Evolutionary conservation across 306 rosid species (phyloP).

Genomic region (Geum urbanum): DNA sequence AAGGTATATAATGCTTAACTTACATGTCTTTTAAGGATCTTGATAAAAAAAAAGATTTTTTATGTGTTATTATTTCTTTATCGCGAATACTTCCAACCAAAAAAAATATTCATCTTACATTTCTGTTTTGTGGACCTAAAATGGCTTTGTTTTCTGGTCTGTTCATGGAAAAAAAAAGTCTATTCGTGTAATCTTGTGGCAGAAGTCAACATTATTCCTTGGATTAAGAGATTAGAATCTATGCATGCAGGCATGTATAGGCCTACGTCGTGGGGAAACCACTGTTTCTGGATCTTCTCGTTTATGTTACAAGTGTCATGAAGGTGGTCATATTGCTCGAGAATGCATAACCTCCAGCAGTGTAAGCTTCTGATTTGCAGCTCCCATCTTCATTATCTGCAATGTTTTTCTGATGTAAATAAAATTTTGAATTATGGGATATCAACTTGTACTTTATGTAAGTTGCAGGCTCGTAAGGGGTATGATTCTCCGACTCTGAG

Average conservation of each 20-base stretch:
- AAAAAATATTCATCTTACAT: not conserved
- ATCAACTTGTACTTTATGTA: slow-evolving; percentile 7
- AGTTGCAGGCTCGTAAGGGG: slow-evolving; percentile 49
- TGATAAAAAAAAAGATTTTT: not conserved
- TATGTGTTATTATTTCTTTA: not conserved
- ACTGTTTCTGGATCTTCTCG: slow-evolving; percentile 41
- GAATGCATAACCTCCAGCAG: slow-evolving; percentile 53
- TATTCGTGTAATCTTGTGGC: not conserved
- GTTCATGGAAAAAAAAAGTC: not conserved
- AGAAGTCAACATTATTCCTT: not conserved
- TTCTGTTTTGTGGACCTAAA: not conserved
- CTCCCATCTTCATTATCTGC: not conserved
- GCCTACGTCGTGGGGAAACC: slow-evolving; percentile 44
- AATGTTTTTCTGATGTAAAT: not conserved
- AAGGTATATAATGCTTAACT: not conserved
- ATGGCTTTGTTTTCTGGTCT: not conserved
- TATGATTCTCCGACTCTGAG: slow-evolving; percentile 32
- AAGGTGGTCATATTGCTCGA: slow-evolving; percentile 89
- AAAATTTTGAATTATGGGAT: too few relatives aligned
- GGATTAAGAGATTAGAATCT: not conserved
- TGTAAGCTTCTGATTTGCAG: slow-evolving; percentile 42
- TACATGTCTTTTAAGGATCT: too few relatives aligned
- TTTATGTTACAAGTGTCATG: slow-evolving; percentile 75
- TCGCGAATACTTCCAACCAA: not conserved
- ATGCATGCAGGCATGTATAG: slow-evolving; percentile 53